These are phyloP conservation scores for Mortierella sp. DNA, from an alignment of 371 early-diverging fungal species.

Conservation along the genomic window DNA sequence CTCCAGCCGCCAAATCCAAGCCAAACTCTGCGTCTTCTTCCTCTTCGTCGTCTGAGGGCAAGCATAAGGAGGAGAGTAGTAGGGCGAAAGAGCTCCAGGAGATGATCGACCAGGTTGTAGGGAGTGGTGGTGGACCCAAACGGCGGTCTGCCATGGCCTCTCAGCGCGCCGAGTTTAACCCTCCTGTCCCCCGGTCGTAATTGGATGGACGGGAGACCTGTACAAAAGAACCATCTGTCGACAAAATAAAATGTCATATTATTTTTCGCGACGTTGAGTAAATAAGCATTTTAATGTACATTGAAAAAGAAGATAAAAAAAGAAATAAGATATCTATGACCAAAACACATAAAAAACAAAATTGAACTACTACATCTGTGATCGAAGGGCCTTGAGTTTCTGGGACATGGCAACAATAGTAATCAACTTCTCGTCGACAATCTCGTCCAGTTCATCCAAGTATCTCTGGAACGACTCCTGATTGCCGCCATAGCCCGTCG, in stretches of 20 bases:
- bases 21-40: conserved; percentile 1
- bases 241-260: background rate
- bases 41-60: background rate
- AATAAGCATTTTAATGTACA: no score
- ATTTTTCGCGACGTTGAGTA: background rate
- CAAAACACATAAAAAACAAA: background rate
- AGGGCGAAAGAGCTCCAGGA: conserved; percentile 37
- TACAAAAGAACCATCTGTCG: background rate
- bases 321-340: background rate
- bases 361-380: conserved; percentile 8
- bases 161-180: conserved; percentile 42
- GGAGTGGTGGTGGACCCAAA: conserved; percentile 37
- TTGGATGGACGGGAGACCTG: background rate
- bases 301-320: no score
- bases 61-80: background rate
- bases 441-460: conserved; percentile 69
- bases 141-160: conserved; percentile 43
- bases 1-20: conserved; percentile 17
- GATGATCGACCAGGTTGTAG: conserved; percentile 36
- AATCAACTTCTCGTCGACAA: conserved; percentile 67
- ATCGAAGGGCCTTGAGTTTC: conserved; percentile 45
- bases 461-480: conserved; percentile 61
- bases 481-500: conserved; percentile 42
- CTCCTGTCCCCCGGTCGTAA: background rate
- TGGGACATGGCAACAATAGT: conserved; percentile 50